Evolutionary conservation across 192 early-diverging fungal genomes (phyloP).

Genomic region (Backusella sp.): DNA sequence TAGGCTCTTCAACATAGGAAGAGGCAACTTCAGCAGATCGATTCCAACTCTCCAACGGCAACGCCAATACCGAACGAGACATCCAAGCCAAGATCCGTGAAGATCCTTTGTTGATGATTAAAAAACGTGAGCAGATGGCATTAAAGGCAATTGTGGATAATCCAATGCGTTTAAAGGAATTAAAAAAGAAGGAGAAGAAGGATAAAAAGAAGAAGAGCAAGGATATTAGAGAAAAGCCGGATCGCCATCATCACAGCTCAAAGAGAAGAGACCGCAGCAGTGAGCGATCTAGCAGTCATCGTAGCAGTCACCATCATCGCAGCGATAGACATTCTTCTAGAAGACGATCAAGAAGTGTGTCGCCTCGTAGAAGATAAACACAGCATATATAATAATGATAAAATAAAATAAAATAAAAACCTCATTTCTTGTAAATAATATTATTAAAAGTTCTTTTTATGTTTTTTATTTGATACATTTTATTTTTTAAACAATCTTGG

Average conservation of each 20-base stretch:
- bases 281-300: slow-evolving; percentile 25
- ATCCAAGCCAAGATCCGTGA: slow-evolving; percentile 83
- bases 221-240: slow-evolving; percentile 30
- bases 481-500: background rate
- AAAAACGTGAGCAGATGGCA: slow-evolving; percentile 79
- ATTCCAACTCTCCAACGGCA: slow-evolving; percentile 53
- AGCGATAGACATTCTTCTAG: slow-evolving; percentile 24
- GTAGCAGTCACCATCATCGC: slow-evolving; percentile 35
- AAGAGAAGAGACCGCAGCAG: slow-evolving; percentile 18
- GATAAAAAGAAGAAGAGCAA: slow-evolving; percentile 52
- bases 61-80: slow-evolving; percentile 82
- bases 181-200: slow-evolving; percentile 46
- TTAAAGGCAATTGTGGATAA: slow-evolving; percentile 75
- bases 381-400: background rate
- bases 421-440: background rate
- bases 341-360: slow-evolving; percentile 5
- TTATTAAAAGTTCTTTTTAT: no score
- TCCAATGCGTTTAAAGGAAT: slow-evolving; percentile 60
- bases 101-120: slow-evolving; percentile 90
- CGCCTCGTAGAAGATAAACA: background rate
- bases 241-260: slow-evolving; percentile 7
- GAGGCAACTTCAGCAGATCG: slow-evolving; percentile 28
- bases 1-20: background rate
- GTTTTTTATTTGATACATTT: background rate
- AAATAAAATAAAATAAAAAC: background rate